Percentiles rank a stretch among this genome's conserved stretches.
phyloP scores from a whole-genome alignment of 805 yeast genomes.

The Saccharomycopsis fibuligera region DNA sequence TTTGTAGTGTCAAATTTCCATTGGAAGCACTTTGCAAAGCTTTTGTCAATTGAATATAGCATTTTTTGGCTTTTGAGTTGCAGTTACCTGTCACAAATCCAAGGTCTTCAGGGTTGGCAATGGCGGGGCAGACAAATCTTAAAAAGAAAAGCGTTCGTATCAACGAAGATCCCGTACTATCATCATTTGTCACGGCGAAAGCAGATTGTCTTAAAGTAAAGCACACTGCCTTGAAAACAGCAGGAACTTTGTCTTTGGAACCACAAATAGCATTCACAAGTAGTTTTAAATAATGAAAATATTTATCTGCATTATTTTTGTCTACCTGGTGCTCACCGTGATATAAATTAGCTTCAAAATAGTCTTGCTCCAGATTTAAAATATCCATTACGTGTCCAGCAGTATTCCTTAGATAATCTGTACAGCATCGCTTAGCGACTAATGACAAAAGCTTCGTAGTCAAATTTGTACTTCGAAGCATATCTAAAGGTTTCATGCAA shows the following conservation, averaged over 20 bases:
- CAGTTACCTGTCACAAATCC: conserved; percentile 27
- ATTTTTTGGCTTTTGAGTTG: conserved; percentile 28
- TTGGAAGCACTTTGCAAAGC: conserved; percentile 84
- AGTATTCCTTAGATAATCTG: conserved; percentile 45
- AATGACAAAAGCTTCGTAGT: conserved; percentile 72
- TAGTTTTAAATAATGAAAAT: conserved; percentile 48
- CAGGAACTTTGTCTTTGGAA: conserved; percentile 57
- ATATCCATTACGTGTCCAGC: conserved; percentile 53
- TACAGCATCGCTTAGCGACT: conserved; percentile 63
- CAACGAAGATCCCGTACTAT: conserved; percentile 38
- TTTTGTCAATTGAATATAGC: conserved; percentile 69
- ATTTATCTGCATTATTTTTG: too few relatives aligned
- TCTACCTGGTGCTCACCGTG: too few relatives aligned
- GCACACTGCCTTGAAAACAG: conserved; percentile 66
- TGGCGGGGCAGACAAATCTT: conserved; percentile 79
- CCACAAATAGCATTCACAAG: conserved; percentile 53
- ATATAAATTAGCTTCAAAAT: conserved; percentile 52
- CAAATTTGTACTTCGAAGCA: conserved; percentile 60
- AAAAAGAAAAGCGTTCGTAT: conserved; percentile 84
- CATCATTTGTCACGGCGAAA: neutral
- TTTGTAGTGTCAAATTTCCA: conserved; percentile 59
- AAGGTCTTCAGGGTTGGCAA: conserved; percentile 75
- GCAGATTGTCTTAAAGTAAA: conserved; percentile 60
- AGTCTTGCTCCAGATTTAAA: conserved; percentile 39
- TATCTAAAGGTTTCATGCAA: conserved; percentile 38